Evolutionary conservation across 495 filamentous ascomycete species (phyloP).

Genomic region (Penicillium atrosanguineum): DNA sequence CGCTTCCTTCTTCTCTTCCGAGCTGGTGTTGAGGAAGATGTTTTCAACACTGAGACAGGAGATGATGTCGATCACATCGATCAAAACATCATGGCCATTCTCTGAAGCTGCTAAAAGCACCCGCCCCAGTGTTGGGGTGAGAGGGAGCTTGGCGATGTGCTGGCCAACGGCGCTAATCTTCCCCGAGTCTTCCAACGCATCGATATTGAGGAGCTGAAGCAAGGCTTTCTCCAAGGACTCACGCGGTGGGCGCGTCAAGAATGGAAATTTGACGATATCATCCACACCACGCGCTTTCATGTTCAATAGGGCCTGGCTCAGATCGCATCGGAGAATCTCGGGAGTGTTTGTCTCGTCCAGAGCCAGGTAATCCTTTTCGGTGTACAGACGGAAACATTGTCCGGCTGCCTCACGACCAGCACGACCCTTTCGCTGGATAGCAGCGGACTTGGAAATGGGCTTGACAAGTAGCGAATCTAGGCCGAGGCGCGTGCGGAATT

Average conservation of each 20-base stretch:
- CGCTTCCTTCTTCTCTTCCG: constrained; percentile 78
- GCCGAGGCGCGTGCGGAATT: constrained; percentile 79
- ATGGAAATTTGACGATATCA: constrained; percentile 78
- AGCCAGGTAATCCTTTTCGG: constrained; percentile 68
- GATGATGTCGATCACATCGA: constrained; percentile 89
- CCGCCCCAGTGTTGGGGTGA: constrained; percentile 77
- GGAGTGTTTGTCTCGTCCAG: constrained; percentile 75
- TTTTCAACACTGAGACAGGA: constrained; percentile 85
- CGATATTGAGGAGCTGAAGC: constrained; percentile 72
- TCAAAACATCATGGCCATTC: constrained; percentile 63
- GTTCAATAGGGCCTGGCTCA: constrained; percentile 79
- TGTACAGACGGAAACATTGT: constrained; percentile 88
- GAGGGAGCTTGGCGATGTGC: constrained; percentile 77
- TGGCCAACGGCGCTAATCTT: constrained; percentile 69
- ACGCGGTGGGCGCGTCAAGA: constrained; percentile 76
- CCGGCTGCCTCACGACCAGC: constrained; percentile 90
- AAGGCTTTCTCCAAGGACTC: constrained; percentile 82
- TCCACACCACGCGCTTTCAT: constrained; percentile 91
- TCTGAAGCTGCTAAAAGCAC: constrained; percentile 79
- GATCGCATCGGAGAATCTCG: constrained; percentile 87
- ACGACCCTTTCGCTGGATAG: constrained; percentile 87
- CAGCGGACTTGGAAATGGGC: constrained; percentile 88
- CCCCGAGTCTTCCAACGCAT: constrained; percentile 70
- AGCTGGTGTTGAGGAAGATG: constrained; percentile 75
- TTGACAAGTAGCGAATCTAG: constrained; percentile 90